phyloP scores from a whole-genome alignment of 805 yeast species.

The Limtongozyma cylindracea region DNA sequence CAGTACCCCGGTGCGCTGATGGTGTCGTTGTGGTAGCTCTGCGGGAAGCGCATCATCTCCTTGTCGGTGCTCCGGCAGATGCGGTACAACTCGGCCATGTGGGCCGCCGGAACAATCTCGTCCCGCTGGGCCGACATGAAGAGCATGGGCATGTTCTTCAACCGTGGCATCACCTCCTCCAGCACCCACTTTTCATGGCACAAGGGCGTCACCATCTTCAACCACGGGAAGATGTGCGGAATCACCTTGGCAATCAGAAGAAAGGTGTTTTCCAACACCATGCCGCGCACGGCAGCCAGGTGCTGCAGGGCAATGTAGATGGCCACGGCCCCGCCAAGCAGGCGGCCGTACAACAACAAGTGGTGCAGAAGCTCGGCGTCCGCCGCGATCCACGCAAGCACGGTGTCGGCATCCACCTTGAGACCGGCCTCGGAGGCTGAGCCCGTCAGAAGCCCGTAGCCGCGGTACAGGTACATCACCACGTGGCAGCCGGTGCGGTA shows the following conservation, averaged over 20 bases:
- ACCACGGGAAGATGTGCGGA: slow-evolving; percentile 51
- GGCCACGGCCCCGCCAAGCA: slow-evolving; percentile 90
- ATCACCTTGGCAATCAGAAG: slow-evolving; percentile 42
- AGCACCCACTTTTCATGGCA: slow-evolving; percentile 76
- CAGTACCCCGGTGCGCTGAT: not conserved
- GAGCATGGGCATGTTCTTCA: slow-evolving; percentile 38
- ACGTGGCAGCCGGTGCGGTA: slow-evolving; percentile 47
- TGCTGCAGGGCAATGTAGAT: slow-evolving; percentile 48
- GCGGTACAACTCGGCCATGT: not conserved
- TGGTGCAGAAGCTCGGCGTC: slow-evolving; percentile 25
- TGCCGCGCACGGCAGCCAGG: slow-evolving; percentile 24
- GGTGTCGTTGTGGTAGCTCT: not conserved
- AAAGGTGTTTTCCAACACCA: slow-evolving; percentile 75
- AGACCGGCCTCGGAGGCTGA: slow-evolving; percentile 52
- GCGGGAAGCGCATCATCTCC: not conserved
- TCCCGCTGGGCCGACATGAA: slow-evolving; percentile 54
- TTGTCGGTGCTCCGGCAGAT: not conserved
- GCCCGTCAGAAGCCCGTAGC: slow-evolving; percentile 72
- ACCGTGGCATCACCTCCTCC: slow-evolving; percentile 24
- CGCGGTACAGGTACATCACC: slow-evolving; percentile 69
- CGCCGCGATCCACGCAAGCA: slow-evolving; percentile 25
- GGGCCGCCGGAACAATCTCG: slow-evolving; percentile 52
- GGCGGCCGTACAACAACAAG: slow-evolving; percentile 60
- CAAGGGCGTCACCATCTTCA: slow-evolving; percentile 21
- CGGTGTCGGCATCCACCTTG: slow-evolving; percentile 59